These are phyloP conservation scores for Hypoxylon sp. DNA, from an alignment of 2,329 filamentous ascomycete species.

Conservation along the genomic window DNA sequence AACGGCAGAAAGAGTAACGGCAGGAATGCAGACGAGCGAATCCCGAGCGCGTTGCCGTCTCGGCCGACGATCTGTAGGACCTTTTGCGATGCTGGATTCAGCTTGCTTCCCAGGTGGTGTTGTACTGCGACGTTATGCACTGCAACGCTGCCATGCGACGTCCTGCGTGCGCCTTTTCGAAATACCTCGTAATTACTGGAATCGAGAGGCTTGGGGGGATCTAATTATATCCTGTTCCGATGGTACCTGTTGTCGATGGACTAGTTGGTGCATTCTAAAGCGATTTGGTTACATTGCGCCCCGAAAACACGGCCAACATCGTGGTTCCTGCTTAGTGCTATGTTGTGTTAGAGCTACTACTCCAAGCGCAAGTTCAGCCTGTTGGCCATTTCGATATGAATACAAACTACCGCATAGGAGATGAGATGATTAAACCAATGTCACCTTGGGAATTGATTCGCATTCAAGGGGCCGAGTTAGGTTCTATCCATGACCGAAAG, in stretches of 20 bases:
- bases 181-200: not conserved
- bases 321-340: too few relatives aligned
- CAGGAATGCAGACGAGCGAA: not conserved
- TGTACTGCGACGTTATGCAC: not conserved
- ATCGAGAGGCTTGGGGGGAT: not conserved
- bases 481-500: too few relatives aligned
- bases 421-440: too few relatives aligned
- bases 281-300: not conserved
- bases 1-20: slow-evolving; percentile 3
- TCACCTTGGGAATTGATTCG: too few relatives aligned
- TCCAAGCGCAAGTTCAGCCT: too few relatives aligned
- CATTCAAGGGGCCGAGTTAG: too few relatives aligned
- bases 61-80: slow-evolving; percentile 10
- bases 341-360: too few relatives aligned
- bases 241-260: not conserved
- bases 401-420: too few relatives aligned
- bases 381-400: too few relatives aligned
- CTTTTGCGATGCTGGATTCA: slow-evolving; percentile 22
- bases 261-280: slow-evolving; percentile 3
- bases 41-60: slow-evolving; percentile 7
- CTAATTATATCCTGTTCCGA: slow-evolving; percentile 1
- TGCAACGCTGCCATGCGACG: slow-evolving; percentile 18
- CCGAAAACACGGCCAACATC: not conserved
- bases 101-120: not conserved
- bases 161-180: slow-evolving; percentile 6